phyloP scores from a whole-genome alignment of 2,329 filamentous ascomycete genomes.

The Botrytis medusae region DNA sequence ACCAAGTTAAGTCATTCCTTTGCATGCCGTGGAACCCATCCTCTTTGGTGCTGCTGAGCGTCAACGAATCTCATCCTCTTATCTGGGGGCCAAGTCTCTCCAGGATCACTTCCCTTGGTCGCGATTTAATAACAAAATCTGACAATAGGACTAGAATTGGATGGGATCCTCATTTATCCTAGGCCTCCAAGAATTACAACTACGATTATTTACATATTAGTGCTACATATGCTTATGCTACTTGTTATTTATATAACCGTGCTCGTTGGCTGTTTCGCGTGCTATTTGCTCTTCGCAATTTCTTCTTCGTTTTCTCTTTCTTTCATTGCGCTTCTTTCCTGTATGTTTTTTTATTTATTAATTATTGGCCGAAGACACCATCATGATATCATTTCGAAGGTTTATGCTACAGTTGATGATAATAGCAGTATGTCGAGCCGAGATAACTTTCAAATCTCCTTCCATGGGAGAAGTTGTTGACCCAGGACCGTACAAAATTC shows the following conservation, averaged over 20 bases:
- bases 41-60: neutral
- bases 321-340: neutral
- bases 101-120: constrained; percentile 4
- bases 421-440: constrained; percentile 11
- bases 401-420: neutral
- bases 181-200: neutral
- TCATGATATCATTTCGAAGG: neutral
- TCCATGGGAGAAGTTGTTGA: constrained; percentile 12
- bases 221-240: neutral
- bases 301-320: neutral
- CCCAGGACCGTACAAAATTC: constrained; percentile 1
- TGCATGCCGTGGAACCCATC: neutral
- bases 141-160: neutral
- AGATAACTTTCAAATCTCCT: constrained; percentile 10
- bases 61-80: neutral
- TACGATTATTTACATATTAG: neutral
- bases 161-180: neutral
- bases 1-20: neutral
- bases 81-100: neutral
- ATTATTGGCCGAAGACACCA: neutral
- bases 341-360: neutral
- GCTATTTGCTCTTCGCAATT: neutral
- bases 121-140: neutral
- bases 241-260: neutral
- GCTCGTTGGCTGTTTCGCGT: neutral